phyloP scores from a whole-genome alignment of 2,329 filamentous ascomycete genomes.

The Exophiala aquamarina region DNA sequence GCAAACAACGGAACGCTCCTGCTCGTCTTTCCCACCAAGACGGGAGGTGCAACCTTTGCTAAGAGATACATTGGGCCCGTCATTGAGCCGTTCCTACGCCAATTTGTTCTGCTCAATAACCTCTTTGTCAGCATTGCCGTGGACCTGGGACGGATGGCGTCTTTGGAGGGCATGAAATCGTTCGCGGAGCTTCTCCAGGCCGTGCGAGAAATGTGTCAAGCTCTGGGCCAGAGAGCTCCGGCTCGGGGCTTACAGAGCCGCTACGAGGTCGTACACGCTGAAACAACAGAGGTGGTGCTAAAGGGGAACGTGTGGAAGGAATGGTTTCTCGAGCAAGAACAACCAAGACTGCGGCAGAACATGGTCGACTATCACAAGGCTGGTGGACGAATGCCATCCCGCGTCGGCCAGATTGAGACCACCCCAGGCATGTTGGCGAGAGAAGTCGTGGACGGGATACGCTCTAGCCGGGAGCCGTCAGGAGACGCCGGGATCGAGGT shows the following conservation, averaged over 20 bases:
- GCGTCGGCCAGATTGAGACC: constrained; percentile 42
- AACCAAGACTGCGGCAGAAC: constrained; percentile 53
- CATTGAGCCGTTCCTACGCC: constrained; percentile 60
- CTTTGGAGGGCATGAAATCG: constrained; percentile 55
- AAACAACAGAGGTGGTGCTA: constrained; percentile 51
- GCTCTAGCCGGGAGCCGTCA: constrained; percentile 43
- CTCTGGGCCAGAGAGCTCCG: constrained; percentile 33
- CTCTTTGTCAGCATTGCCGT: constrained; percentile 58
- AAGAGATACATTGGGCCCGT: constrained; percentile 60
- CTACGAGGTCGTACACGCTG: constrained; percentile 50
- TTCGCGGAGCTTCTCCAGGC: constrained; percentile 51
- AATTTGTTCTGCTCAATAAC: constrained; percentile 58
- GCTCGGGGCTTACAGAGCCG: constrained; percentile 35
- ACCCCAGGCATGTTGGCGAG: constrained; percentile 58
- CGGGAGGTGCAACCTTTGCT: constrained; percentile 59
- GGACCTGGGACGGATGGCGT: constrained; percentile 54
- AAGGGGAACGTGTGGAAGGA: constrained; percentile 59
- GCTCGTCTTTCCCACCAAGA: constrained; percentile 62
- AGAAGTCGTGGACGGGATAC: constrained; percentile 60
- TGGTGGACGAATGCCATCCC: constrained; percentile 34
- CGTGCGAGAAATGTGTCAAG: constrained; percentile 40
- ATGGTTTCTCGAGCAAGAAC: constrained; percentile 67
- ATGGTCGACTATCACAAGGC: constrained; percentile 29
- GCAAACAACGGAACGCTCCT: constrained; percentile 57
- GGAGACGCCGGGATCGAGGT: constrained; percentile 44